Conservation (phyloP, 2,329 filamentous ascomycete species). For the Byssoonygena ceratinophila region DNA sequence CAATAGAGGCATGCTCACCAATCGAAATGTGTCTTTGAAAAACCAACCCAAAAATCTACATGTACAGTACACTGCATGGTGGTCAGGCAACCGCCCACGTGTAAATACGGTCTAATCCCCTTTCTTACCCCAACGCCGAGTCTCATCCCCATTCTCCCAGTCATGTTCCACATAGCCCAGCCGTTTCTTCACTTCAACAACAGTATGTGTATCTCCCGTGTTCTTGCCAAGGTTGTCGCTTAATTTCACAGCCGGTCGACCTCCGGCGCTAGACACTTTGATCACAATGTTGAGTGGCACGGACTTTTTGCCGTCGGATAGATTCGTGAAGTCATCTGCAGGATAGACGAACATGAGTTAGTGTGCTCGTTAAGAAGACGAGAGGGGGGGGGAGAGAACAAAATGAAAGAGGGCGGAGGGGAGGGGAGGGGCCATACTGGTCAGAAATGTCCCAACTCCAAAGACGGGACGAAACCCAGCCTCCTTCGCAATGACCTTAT, state of each 20-base stretch:
- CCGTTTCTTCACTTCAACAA: conserved; percentile 71
- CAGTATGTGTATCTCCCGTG: conserved; percentile 69
- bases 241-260: conserved; percentile 79
- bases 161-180: conserved; percentile 77
- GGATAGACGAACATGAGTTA: neutral
- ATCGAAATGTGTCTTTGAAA: too few relatives aligned
- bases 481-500: conserved; percentile 71
- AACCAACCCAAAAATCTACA: neutral
- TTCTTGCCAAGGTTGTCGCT: conserved; percentile 91
- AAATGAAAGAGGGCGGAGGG: neutral
- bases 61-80: neutral
- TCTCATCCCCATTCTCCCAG: conserved; percentile 78
- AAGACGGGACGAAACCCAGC: conserved; percentile 78
- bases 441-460: conserved; percentile 90
- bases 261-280: conserved; percentile 77
- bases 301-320: conserved; percentile 67
- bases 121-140: conserved; percentile 58
- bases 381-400: neutral
- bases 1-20: too few relatives aligned
- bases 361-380: neutral
- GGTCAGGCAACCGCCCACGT: neutral
- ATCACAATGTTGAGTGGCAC: conserved; percentile 94
- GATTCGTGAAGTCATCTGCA: conserved; percentile 67
- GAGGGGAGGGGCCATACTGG: conserved; percentile 44
- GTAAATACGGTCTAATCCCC: conserved; percentile 9